phyloP scores from a whole-genome alignment of 1,284 basidiomycete genomes.

The Austroboletus niveus region DNA sequence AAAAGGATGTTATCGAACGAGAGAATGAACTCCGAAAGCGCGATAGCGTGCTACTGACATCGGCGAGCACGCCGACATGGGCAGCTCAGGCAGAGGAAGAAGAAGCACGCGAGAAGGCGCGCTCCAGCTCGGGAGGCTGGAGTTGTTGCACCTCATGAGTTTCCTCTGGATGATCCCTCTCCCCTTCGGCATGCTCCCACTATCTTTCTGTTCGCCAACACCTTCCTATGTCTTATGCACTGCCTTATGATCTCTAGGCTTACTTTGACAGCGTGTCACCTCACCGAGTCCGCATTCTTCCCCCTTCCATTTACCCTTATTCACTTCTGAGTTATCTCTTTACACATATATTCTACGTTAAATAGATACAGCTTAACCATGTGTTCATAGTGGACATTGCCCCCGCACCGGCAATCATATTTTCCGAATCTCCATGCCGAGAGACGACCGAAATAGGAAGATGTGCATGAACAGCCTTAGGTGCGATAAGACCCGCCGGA shows the following conservation, averaged over 20 bases:
- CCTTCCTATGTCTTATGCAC: conserved; percentile 32
- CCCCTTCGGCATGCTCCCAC: conserved; percentile 15
- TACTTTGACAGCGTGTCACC: conserved; percentile 20
- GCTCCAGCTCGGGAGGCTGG: conserved; percentile 52
- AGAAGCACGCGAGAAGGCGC: conserved; percentile 68
- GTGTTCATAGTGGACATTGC: conserved; percentile 34
- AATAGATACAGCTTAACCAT: conserved; percentile 38
- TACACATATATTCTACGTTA: conserved; percentile 39
- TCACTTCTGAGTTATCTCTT: conserved; percentile 36
- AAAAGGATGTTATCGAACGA: conserved; percentile 73
- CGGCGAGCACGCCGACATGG: conserved; percentile 64
- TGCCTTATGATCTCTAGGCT: conserved; percentile 20
- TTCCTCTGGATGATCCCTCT: conserved; percentile 3
- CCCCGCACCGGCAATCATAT: conserved; percentile 7
- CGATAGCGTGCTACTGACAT: conserved; percentile 74
- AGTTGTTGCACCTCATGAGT: conserved; percentile 57
- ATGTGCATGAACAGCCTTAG: neutral
- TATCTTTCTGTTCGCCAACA: conserved; percentile 16
- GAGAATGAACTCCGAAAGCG: conserved; percentile 76
- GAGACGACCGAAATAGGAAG: conserved; percentile 30
- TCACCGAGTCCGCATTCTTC: conserved; percentile 17
- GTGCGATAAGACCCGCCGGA: conserved; percentile 1
- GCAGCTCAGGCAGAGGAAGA: conserved; percentile 77
- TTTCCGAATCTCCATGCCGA: neutral
- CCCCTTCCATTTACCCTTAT: conserved; percentile 33